Evolutionary conservation across 495 filamentous ascomycete species (phyloP).

Genomic region (Recurvomyces mirabilis): DNA sequence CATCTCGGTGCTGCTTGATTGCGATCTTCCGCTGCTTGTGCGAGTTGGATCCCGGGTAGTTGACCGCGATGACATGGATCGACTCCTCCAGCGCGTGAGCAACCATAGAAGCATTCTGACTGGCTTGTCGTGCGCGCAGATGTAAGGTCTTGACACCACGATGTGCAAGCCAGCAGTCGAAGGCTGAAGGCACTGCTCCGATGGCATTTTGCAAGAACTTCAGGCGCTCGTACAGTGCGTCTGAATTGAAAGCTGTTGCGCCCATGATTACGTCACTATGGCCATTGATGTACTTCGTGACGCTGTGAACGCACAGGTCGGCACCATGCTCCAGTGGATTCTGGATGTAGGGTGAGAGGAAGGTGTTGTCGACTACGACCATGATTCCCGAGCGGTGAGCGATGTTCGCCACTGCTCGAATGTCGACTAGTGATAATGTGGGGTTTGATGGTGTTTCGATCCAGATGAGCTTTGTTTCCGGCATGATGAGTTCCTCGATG

Average conservation of each 20-base stretch:
- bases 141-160: slow-evolving; percentile 95
- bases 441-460: slow-evolving; percentile 95
- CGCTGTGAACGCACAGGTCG: slow-evolving; percentile 95
- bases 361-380: slow-evolving; percentile 98
- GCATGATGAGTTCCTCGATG: slow-evolving; percentile 68
- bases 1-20: slow-evolving; percentile 80
- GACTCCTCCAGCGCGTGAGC: slow-evolving; percentile 67
- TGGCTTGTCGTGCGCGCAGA: slow-evolving; percentile 75
- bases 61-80: slow-evolving; percentile 75
- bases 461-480: slow-evolving; percentile 91
- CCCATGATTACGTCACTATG: slow-evolving; percentile 99
- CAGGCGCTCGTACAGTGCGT: slow-evolving; percentile 62
- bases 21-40: slow-evolving; percentile 81
- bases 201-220: slow-evolving; percentile 95
- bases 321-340: slow-evolving; percentile 92
- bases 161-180: slow-evolving; percentile 99
- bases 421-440: slow-evolving; percentile 83
- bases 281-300: slow-evolving; percentile 99
- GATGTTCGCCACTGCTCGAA: slow-evolving; percentile 64
- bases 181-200: slow-evolving; percentile 84
- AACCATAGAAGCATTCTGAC: slow-evolving; percentile 66
- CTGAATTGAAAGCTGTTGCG: slow-evolving; percentile 85
- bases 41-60: slow-evolving; percentile 84
- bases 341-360: slow-evolving; percentile 90
- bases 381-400: slow-evolving; percentile 82